These are phyloP conservation scores for Pseudomicrostroma phylloplanum DNA, from an alignment of 1,284 basidiomycete species.

Conservation along the genomic window DNA sequence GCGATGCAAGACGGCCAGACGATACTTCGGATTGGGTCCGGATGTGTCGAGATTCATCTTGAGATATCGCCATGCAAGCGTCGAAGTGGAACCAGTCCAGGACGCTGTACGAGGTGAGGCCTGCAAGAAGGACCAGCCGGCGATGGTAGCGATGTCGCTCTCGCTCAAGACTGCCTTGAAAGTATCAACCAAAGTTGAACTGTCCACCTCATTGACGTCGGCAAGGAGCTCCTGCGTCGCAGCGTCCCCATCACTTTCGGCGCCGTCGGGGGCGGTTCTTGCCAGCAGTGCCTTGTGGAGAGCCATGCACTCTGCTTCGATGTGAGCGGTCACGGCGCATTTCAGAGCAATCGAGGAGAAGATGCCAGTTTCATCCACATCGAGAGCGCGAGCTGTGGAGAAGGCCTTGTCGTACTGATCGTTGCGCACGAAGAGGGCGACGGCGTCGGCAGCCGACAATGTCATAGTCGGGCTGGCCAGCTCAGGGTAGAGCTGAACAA, in stretches of 20 bases:
- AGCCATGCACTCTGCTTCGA: neutral
- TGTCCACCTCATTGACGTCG: slow-evolving; percentile 17
- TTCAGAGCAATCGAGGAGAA: slow-evolving; percentile 72
- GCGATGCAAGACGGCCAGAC: slow-evolving; percentile 62
- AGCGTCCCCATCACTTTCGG: slow-evolving; percentile 7
- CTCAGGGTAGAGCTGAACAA: slow-evolving; percentile 62
- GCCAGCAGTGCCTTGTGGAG: neutral
- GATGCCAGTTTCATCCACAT: slow-evolving; percentile 77
- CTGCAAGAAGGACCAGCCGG: slow-evolving; percentile 24
- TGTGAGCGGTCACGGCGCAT: slow-evolving; percentile 57
- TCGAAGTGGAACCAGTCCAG: slow-evolving; percentile 72
- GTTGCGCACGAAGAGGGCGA: slow-evolving; percentile 71
- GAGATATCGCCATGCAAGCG: slow-evolving; percentile 82
- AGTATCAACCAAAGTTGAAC: neutral
- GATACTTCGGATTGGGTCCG: slow-evolving; percentile 63
- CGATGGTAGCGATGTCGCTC: slow-evolving; percentile 10
- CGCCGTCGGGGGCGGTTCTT: neutral
- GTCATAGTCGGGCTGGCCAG: slow-evolving; percentile 43
- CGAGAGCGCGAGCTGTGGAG: slow-evolving; percentile 66
- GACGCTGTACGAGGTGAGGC: slow-evolving; percentile 54
- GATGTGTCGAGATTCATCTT: slow-evolving; percentile 70
- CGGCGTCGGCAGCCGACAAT: slow-evolving; percentile 57
- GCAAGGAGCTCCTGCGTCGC: neutral
- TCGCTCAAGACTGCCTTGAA: neutral
- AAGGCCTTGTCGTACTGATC: slow-evolving; percentile 76